Base-by-base conservation (phyloP, 139 green algal genomes). In the Dunaliella primolecta region DNA sequence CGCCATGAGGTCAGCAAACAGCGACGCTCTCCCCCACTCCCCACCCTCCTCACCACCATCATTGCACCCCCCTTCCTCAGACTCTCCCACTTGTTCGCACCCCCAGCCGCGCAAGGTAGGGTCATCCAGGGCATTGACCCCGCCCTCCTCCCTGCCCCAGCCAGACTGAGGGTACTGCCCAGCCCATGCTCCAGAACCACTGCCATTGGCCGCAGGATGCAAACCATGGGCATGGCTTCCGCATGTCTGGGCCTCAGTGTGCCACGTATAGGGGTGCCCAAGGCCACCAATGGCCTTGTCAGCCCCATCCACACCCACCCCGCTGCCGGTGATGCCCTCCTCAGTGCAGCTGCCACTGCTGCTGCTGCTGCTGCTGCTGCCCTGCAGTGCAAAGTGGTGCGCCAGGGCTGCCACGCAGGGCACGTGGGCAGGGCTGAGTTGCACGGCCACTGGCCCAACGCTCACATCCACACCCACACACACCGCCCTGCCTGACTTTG, bases 1-100 rank as follows among this genome's bases (percentile, higher is more conserved):
- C 75, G 75, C 75, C 75, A 80, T 32, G n/a, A 80, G 33, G 2
- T 80, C 75, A 11, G 46, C 46, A 64, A 64, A 64, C 46, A 64
- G 15, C 7, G 46, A 64, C 46, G 46, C 7, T 15, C 46, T 64
- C 7, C 46, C 46, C 46, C 46, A 64, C 46, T 64, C 7, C 7
- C 46, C 46, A 64, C 46, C 46, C 46, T 7, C 46, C 46, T 15
- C 46, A 64, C 7, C 46, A 64, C 46, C 46, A 7, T 15, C 7
- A 15, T 15, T 15, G 15, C 7, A 7, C 46, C 7, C 15, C 46
- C 46, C 46, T 64, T 64, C 46, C 15, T 64, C 46, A n/a, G n/a
- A n/a, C n/a, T n/a, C n/a, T n/a, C n/a, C n/a, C n/a, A n/a, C n/a
- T n/a, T n/a, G n/a, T n/a, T n/a, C n/a, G n/a, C n/a, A n/a, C n/a